phyloP scores from a whole-genome alignment of 768 basidiomycete species.

The Ramaria sp. region DNA sequence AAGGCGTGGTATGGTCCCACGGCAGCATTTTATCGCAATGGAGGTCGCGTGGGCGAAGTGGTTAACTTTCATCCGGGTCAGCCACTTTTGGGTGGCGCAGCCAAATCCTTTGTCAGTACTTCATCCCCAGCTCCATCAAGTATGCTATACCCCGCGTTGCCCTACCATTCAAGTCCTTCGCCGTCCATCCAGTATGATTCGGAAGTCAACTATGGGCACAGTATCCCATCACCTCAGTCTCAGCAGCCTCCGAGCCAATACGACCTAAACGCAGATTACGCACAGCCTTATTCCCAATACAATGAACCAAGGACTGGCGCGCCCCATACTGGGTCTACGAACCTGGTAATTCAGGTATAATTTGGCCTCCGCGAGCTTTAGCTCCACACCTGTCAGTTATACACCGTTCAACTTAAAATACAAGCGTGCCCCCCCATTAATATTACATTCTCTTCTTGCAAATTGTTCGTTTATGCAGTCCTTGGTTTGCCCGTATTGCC shows the following conservation, averaged over 20 bases:
- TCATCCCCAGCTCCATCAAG: not conserved
- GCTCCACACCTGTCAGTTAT: no score
- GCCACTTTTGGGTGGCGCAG: not conserved
- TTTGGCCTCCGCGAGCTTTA: not conserved
- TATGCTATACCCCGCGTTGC: not conserved
- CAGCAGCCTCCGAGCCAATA: not conserved
- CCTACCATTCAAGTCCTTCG: not conserved
- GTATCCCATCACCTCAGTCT: not conserved
- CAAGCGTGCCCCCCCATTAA: not conserved
- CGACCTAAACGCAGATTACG: not conserved
- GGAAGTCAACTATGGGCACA: not conserved
- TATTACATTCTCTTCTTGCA: not conserved
- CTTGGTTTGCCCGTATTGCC: not conserved
- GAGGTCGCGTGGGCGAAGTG: constrained; percentile 1
- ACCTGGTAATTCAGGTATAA: not conserved
- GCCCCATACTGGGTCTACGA: not conserved
- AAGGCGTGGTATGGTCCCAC: constrained; percentile 6
- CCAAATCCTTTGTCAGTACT: not conserved
- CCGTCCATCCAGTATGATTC: not conserved
- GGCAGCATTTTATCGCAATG: constrained; percentile 1
- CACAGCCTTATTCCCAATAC: not conserved
- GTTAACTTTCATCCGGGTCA: not conserved
- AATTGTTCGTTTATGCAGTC: not conserved
- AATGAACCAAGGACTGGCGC: not conserved
- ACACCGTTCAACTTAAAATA: not conserved